Evolutionary conservation across 306 rosid species (phyloP).

Genomic region (Notholithocarpus densiflorus): DNA sequence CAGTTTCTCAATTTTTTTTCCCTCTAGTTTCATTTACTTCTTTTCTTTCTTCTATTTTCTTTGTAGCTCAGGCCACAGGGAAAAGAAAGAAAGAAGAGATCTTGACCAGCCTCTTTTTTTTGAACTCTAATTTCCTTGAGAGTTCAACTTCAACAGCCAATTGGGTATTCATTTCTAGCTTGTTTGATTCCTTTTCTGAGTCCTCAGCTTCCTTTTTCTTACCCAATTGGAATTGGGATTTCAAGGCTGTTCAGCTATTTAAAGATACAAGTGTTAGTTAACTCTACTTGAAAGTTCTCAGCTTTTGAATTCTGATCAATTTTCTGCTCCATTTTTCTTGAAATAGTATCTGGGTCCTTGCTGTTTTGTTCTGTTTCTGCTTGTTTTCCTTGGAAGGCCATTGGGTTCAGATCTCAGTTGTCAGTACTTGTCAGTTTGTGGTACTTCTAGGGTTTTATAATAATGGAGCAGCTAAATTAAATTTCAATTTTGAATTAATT

Average conservation of each 20-base stretch:
- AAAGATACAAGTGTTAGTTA: slow-evolving; percentile 14
- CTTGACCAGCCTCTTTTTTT: slow-evolving; percentile 20
- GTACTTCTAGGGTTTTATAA: slow-evolving; percentile 28
- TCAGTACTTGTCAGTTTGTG: neutral
- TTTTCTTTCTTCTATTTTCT: slow-evolving; percentile 28
- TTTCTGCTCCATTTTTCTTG: neutral
- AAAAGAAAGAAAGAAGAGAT: slow-evolving; percentile 35
- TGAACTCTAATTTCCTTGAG: slow-evolving; percentile 15
- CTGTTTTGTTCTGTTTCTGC: slow-evolving; percentile 1
- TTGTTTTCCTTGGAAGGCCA: slow-evolving; percentile 16
- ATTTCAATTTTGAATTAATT: slow-evolving; percentile 24
- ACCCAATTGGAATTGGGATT: slow-evolving; percentile 37
- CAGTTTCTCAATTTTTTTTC: slow-evolving; percentile 27
- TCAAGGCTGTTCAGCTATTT: slow-evolving; percentile 17
- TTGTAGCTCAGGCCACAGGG: slow-evolving; percentile 36
- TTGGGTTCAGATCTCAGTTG: slow-evolving; percentile 41
- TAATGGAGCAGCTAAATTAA: slow-evolving; percentile 19
- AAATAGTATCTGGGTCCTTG: slow-evolving; percentile 16
- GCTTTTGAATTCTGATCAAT: slow-evolving; percentile 6
- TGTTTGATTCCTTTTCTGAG: slow-evolving; percentile 9
- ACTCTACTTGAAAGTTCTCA: slow-evolving; percentile 7
- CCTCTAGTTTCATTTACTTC: slow-evolving; percentile 26
- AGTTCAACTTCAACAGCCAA: slow-evolving; percentile 18
- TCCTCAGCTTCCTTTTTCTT: slow-evolving; percentile 15
- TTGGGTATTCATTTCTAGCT: slow-evolving; percentile 29